These are phyloP conservation scores for Vitis riparia DNA, from an alignment of 164 flowering plant species.

Conservation along the genomic window DNA sequence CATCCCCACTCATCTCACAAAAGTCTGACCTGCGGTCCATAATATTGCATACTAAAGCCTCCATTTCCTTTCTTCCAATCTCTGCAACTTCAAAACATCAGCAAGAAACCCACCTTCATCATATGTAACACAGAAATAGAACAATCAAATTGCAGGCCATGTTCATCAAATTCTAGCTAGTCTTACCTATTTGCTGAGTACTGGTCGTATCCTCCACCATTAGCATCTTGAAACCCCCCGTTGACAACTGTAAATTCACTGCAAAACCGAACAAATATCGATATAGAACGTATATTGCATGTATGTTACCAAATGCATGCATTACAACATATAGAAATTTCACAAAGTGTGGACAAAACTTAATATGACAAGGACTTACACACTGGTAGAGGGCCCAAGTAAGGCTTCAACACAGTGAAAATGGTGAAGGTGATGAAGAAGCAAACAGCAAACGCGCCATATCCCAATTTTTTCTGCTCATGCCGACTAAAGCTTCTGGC, in stretches of 20 bases:
- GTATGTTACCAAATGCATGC: too few relatives aligned
- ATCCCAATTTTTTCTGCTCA: slow-evolving; percentile 39
- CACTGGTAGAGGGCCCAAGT: slow-evolving; percentile 32
- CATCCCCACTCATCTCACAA: slow-evolving; percentile 53
- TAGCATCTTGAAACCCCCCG: slow-evolving; percentile 25
- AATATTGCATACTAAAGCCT: slow-evolving; percentile 30
- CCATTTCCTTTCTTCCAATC: background rate
- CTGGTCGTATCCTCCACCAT: slow-evolving; percentile 14
- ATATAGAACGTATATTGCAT: background rate
- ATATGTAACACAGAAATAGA: too few relatives aligned
- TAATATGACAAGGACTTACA: slow-evolving; percentile 33
- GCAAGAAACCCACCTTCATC: too few relatives aligned
- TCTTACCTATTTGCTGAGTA: background rate
- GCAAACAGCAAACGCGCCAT: slow-evolving; percentile 28
- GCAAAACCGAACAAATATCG: slow-evolving; percentile 8
- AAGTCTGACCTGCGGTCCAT: slow-evolving; percentile 35
- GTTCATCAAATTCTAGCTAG: background rate
- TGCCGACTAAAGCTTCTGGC: slow-evolving; percentile 40
- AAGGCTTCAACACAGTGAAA: slow-evolving; percentile 35
- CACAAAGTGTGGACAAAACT: background rate
- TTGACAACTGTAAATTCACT: slow-evolving; percentile 42
- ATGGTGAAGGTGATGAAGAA: slow-evolving; percentile 25
- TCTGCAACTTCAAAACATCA: slow-evolving; percentile 6
- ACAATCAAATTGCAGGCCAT: too few relatives aligned
- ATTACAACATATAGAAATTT: too few relatives aligned